A percentile compares a stretch with the other conserved stretches of the same genome.
Conservation (phyloP, 768 basidiomycete species). For the Kwoniella mangroviensis region DNA sequence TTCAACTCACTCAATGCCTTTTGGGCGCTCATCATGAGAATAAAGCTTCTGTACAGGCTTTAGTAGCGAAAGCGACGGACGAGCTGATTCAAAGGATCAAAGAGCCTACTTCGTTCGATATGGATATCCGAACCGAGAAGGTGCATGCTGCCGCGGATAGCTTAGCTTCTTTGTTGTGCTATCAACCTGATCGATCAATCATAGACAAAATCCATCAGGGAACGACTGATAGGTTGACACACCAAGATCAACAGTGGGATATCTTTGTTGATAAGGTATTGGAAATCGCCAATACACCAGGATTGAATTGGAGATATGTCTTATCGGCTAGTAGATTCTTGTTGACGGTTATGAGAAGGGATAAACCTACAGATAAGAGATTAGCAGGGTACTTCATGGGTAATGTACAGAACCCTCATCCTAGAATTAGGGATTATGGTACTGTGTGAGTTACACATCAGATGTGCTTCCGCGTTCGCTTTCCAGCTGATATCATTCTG, state of each 20-base stretch:
- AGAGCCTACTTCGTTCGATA: constrained; percentile 35
- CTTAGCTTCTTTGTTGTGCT: constrained; percentile 13
- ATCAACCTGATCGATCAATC: constrained; percentile 27
- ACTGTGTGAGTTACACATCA: constrained; percentile 32
- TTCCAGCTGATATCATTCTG: background rate
- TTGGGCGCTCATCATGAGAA: constrained; percentile 82
- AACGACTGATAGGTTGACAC: constrained; percentile 13
- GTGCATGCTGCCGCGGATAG: constrained; percentile 35
- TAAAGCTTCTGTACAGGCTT: constrained; percentile 63
- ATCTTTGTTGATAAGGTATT: constrained; percentile 39
- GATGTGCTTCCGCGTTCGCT: too few relatives aligned
- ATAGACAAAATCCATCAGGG: constrained; percentile 29
- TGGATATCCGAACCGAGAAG: constrained; percentile 30
- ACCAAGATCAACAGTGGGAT: constrained; percentile 39
- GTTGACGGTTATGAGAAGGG: constrained; percentile 37
- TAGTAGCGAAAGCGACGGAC: constrained; percentile 48
- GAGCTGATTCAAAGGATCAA: constrained; percentile 43
- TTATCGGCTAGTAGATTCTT: constrained; percentile 39
- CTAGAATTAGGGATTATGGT: constrained; percentile 49
- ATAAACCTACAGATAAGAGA: constrained; percentile 43
- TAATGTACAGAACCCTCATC: constrained; percentile 49
- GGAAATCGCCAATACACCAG: constrained; percentile 33
- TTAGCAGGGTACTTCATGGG: constrained; percentile 48
- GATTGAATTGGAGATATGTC: constrained; percentile 50
- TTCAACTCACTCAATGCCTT: constrained; percentile 66